phyloP scores from a whole-genome alignment of 176 grass and related monocot genomes.

The Miscanthus lutarioriparius region DNA sequence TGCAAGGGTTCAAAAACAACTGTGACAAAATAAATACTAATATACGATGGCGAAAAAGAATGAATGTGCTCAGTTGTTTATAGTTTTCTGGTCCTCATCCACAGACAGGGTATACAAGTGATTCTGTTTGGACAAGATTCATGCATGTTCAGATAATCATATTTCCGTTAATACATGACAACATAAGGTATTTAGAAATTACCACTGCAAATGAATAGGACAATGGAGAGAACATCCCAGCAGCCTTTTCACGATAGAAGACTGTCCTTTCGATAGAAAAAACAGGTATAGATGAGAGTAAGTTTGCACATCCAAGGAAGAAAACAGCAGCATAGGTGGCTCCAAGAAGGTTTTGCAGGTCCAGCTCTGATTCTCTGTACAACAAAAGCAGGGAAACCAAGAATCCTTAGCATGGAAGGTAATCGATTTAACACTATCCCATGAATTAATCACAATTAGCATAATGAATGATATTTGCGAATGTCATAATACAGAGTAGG shows the following conservation, averaged over 20 bases:
- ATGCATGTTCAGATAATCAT: neutral
- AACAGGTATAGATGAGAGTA: constrained; percentile 59
- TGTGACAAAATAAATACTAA: neutral
- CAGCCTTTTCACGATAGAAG: constrained; percentile 90
- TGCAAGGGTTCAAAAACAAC: neutral
- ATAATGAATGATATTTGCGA: neutral
- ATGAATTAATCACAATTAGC: neutral
- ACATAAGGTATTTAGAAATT: constrained; percentile 28
- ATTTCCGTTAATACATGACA: neutral
- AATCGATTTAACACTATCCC: constrained; percentile 11
- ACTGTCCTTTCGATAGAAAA: constrained; percentile 74
- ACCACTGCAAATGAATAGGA: constrained; percentile 87
- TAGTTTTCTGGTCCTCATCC: neutral
- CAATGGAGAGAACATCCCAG: constrained; percentile 91
- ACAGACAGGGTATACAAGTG: neutral
- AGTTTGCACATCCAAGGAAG: constrained; percentile 76
- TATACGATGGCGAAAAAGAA: neutral
- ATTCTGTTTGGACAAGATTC: neutral
- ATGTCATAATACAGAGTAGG: neutral
- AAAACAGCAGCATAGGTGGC: constrained; percentile 74
- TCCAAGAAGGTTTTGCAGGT: constrained; percentile 64
- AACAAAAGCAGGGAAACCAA: constrained; percentile 28
- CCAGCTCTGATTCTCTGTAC: constrained; percentile 53
- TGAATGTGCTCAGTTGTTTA: neutral
- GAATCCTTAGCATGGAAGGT: neutral